A percentile compares a stretch with the other conserved stretches of the same genome.
These are phyloP conservation scores for Crithidia mellificae DNA, from an alignment of 208 protist species.

Conservation along the genomic window DNA sequence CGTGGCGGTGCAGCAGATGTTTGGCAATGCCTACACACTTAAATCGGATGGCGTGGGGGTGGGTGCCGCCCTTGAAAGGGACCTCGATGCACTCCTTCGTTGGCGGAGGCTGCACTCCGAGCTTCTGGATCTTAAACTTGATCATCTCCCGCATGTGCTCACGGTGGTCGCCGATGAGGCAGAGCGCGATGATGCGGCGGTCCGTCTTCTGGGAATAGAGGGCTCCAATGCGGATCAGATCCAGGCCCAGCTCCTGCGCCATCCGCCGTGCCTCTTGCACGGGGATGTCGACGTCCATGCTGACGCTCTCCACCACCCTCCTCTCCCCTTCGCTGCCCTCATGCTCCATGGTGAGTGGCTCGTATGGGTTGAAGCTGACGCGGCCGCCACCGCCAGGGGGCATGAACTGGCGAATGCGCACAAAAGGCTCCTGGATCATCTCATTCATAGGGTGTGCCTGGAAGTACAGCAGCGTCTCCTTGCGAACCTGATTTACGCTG, in stretches of 20 bases:
- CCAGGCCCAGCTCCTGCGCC: constrained; percentile 76
- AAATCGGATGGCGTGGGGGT: constrained; percentile 87
- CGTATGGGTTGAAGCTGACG: constrained; percentile 37
- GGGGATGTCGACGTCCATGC: constrained; percentile 73
- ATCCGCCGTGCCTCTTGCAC: constrained; percentile 70
- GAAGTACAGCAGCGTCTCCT: constrained; percentile 84
- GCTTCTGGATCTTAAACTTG: constrained; percentile 83
- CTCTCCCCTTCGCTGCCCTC: background rate
- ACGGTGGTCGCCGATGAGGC: constrained; percentile 79
- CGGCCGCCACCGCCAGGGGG: constrained; percentile 35
- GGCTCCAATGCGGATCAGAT: constrained; percentile 79
- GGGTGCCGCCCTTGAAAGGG: constrained; percentile 81
- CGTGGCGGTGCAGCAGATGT: constrained; percentile 73
- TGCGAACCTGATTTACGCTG: constrained; percentile 62
- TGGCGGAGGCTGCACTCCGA: constrained; percentile 79
- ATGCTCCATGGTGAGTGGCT: constrained; percentile 7
- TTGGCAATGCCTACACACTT: constrained; percentile 83
- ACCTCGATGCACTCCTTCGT: constrained; percentile 76
- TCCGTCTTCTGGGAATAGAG: constrained; percentile 73
- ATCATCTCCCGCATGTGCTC: constrained; percentile 84
- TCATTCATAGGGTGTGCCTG: constrained; percentile 88
- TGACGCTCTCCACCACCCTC: constrained; percentile 34
- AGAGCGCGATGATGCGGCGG: constrained; percentile 75
- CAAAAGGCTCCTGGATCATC: constrained; percentile 87
- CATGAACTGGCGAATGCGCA: constrained; percentile 68